Conservation (phyloP, 352 stramenopile species). For the Pythium rishiriense region DNA sequence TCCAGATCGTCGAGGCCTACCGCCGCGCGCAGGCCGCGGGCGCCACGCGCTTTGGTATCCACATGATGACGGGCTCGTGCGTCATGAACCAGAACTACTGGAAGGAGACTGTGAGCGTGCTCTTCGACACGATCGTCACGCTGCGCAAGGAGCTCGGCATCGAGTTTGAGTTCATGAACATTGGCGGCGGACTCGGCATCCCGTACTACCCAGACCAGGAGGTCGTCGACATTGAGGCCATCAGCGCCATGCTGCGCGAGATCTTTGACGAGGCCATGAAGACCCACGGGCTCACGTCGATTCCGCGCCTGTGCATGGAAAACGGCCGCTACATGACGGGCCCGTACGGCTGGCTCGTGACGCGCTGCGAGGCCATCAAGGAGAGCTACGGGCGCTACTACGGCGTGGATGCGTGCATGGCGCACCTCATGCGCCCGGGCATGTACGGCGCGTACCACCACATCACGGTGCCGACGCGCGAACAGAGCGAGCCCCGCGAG, state of each 20-base stretch:
- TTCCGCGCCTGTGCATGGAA: constrained; percentile 86
- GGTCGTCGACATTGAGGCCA: constrained; percentile 62
- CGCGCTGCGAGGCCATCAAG: constrained; percentile 86
- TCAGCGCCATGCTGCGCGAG: constrained; percentile 74
- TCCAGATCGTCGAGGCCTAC: constrained; percentile 89
- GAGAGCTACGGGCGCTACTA: constrained; percentile 86
- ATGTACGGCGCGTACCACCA: constrained; percentile 92
- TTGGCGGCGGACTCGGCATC: constrained; percentile 86
- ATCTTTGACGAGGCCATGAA: constrained; percentile 80
- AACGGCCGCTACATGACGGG: constrained; percentile 90
- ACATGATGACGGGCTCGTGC: constrained; percentile 92
- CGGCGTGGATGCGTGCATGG: constrained; percentile 88
- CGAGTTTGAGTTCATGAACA: constrained; percentile 92
- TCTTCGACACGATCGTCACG: constrained; percentile 82
- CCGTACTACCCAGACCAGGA: constrained; percentile 80
- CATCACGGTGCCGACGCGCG: constrained; percentile 74
- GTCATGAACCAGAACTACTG: constrained; percentile 90
- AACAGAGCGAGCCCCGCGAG: constrained; percentile 36
- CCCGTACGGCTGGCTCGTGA: constrained; percentile 85
- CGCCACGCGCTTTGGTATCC: constrained; percentile 86
- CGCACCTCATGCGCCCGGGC: constrained; percentile 88
- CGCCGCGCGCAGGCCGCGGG: constrained; percentile 74
- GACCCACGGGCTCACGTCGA: constrained; percentile 53
- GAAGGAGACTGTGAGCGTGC: constrained; percentile 83
- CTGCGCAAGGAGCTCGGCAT: constrained; percentile 82